Percentiles rank a stretch among this genome's conserved stretches.
Conservation (phyloP, 495 filamentous ascomycete genomes). For the Extremus antarcticus region DNA sequence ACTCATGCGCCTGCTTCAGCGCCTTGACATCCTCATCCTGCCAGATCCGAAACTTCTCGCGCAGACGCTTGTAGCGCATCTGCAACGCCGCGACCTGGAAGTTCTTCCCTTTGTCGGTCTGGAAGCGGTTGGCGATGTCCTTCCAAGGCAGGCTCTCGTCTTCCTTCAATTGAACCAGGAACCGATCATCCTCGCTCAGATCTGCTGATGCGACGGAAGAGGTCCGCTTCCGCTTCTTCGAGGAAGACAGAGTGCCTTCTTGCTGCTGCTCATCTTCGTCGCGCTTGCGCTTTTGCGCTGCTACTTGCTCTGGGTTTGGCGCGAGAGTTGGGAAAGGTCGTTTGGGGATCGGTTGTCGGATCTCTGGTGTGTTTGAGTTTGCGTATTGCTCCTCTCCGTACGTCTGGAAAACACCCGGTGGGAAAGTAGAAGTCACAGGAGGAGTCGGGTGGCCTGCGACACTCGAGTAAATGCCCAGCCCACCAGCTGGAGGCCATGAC, state of each 20-base stretch:
- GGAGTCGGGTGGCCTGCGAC: conserved; percentile 22
- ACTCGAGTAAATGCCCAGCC: conserved; percentile 27
- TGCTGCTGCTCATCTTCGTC: conserved; percentile 24
- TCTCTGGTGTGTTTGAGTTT: conserved; percentile 18
- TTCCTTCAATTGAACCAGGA: conserved; percentile 56
- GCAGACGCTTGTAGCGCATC: conserved; percentile 59
- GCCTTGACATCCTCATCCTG: conserved; percentile 47
- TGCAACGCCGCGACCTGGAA: conserved; percentile 60
- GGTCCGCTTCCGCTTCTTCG: conserved; percentile 25
- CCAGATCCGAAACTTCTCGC: conserved; percentile 55
- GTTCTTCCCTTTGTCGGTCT: conserved; percentile 49
- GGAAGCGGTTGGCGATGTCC: conserved; percentile 53
- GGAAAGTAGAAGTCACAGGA: conserved; percentile 12
- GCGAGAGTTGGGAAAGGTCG: conserved; percentile 27
- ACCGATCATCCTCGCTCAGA: conserved; percentile 53
- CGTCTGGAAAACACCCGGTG: conserved; percentile 8
- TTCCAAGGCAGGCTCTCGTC: conserved; percentile 61
- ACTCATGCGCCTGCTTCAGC: conserved; percentile 32
- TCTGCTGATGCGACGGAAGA: conserved; percentile 23
- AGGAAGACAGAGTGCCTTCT: background rate
- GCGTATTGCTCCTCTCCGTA: conserved; percentile 12
- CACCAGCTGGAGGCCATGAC: conserved; percentile 23
- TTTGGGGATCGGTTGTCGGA: conserved; percentile 26
- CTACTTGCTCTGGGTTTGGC: conserved; percentile 21
- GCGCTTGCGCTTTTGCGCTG: conserved; percentile 21